Evolutionary conservation across 2,329 filamentous ascomycete genomes (phyloP), one percentile per base, ranked within the genome.

Genomic region (Sphaceloma murrayae): DNA sequence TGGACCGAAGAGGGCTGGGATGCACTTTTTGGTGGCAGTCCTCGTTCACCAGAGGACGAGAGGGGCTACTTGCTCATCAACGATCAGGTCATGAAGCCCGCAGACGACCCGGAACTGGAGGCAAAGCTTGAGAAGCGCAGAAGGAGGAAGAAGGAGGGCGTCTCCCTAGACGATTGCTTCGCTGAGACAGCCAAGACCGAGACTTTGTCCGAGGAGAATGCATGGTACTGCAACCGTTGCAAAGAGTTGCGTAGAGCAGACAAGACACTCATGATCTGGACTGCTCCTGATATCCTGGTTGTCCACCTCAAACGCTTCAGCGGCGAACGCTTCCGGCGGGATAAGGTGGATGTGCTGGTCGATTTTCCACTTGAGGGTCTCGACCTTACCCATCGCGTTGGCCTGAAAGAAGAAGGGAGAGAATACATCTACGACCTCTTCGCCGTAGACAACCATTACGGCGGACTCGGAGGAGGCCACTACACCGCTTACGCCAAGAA

Each of bases 181-280:
- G 82, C 88, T 48, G 91, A 96, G 62, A 96, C 94, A 53, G 85
- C 91, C 58, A 89, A 89, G 59, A 84, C 88, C 48, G 91, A 98
- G 63, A 79, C 94, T 10, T 69, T 98, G 3, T 95, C 89, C 0
- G 86, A 95, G 60, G 84, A 93, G 58, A 93, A 98, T 60, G 89
- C 86, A 48, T 98, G 91, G 91, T 96, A 93, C 60, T 98, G 91
- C 58, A 89, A 86, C 46, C 78, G 86, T 21, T 98, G 91, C 72
- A 96, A 96, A 62, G 85, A 94, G 55, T 82, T 94, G 56, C 79
- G 86, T 11, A 80, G 86, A 48, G 91, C 91, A 14, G 88, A 82
- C 65, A 98, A 98, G 69, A 95, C 91, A 57, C 86, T 98, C 43
- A 88, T 96, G 58, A 75, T 98, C 13, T 98, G 91, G 91, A 95